These are phyloP conservation scores for Naganishia albida DNA, from an alignment of 1,284 basidiomycete genomes.

Conservation along the genomic window DNA sequence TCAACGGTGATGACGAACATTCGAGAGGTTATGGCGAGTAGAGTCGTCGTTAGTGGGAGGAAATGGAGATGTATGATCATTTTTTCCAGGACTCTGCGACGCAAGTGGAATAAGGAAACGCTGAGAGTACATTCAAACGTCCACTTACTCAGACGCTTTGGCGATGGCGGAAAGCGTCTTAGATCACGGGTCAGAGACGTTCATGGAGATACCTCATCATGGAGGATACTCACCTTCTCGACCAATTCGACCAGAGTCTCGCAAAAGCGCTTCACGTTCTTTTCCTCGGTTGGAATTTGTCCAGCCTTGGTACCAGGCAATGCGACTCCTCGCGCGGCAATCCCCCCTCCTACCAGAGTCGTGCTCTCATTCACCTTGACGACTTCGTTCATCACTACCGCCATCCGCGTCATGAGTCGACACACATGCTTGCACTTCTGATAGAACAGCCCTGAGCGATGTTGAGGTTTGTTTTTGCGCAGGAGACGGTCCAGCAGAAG, in stretches of 20 bases:
- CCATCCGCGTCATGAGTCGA: constrained; percentile 16
- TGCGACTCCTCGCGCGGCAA: neutral
- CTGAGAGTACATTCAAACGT: neutral
- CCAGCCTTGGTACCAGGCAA: neutral
- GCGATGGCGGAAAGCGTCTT: constrained; percentile 29
- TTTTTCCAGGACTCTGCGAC: constrained; percentile 15
- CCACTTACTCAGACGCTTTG: constrained; percentile 29
- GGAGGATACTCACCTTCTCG: constrained; percentile 19
- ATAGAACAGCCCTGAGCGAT: constrained; percentile 32
- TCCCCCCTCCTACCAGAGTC: constrained; percentile 1
- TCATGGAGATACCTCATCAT: neutral
- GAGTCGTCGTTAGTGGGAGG: constrained; percentile 30
- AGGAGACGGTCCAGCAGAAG: constrained; percentile 27
- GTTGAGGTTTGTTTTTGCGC: constrained; percentile 32
- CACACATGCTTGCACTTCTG: constrained; percentile 20
- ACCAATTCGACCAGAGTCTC: constrained; percentile 1
- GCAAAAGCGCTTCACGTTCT: neutral
- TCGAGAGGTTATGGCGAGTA: constrained; percentile 30
- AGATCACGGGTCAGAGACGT: neutral
- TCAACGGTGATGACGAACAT: constrained; percentile 28
- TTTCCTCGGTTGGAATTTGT: neutral
- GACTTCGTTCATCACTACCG: constrained; percentile 7
- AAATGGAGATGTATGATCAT: constrained; percentile 35
- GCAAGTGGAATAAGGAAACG: neutral
- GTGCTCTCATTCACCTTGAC: constrained; percentile 6